Percentiles rank a stretch among this genome's conserved stretches.
Conservation (phyloP, 2,329 filamentous ascomycete genomes). For the Microsporum ferrugineum region DNA sequence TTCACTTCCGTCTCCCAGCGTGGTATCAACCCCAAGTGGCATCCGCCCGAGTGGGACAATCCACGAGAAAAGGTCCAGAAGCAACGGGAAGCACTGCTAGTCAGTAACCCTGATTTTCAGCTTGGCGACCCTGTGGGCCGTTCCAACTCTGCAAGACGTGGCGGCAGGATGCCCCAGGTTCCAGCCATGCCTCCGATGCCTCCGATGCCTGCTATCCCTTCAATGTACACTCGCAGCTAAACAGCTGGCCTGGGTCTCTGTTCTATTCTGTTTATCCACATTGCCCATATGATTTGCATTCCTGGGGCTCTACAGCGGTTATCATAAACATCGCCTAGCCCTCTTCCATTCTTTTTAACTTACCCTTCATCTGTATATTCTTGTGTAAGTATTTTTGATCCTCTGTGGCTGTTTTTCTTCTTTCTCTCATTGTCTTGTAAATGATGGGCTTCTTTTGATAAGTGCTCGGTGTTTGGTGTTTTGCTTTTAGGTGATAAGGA, state of each 20-base stretch:
- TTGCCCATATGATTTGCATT: neutral
- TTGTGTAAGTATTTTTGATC: neutral
- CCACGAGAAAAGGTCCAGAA: slow-evolving; percentile 39
- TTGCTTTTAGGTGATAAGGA: neutral
- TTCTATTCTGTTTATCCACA: neutral
- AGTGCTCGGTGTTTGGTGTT: neutral
- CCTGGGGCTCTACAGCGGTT: neutral
- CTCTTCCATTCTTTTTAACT: neutral
- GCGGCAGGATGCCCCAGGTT: slow-evolving; percentile 17
- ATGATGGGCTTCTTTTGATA: neutral
- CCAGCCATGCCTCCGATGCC: slow-evolving; percentile 16
- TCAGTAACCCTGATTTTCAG: slow-evolving; percentile 76
- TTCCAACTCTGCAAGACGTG: slow-evolving; percentile 12
- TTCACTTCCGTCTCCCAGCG: slow-evolving; percentile 88
- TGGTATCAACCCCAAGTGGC: slow-evolving; percentile 80
- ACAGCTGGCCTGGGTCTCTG: neutral
- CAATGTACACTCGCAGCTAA: neutral
- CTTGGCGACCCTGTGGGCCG: slow-evolving; percentile 39
- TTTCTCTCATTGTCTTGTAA: neutral
- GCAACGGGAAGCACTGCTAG: slow-evolving; percentile 61
- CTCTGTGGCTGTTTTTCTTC: neutral
- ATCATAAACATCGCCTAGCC: neutral
- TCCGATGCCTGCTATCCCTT: neutral
- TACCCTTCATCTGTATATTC: neutral
- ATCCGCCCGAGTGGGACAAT: slow-evolving; percentile 34